Evolutionary conservation across 2,329 filamentous ascomycete genomes (phyloP).

Genomic region (Penicillium sp.): DNA sequence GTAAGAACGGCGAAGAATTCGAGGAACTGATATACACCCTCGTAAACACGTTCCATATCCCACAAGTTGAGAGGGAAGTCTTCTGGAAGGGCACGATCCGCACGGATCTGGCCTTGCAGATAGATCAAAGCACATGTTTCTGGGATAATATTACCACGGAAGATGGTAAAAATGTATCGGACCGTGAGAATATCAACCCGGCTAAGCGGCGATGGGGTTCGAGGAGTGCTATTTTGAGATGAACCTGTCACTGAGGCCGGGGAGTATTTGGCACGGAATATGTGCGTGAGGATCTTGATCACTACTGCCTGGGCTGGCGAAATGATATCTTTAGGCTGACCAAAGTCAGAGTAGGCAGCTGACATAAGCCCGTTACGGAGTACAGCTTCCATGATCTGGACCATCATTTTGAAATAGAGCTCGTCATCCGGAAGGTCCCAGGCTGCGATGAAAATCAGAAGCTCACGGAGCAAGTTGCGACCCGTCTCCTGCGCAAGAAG

Average conservation of each 20-base stretch:
- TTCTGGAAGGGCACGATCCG: slow-evolving; percentile 70
- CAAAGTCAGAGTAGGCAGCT: slow-evolving; percentile 86
- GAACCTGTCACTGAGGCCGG: slow-evolving; percentile 48
- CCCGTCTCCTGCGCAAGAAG: slow-evolving; percentile 87
- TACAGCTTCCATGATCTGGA: slow-evolving; percentile 91
- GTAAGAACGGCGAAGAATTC: slow-evolving; percentile 90
- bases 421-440: slow-evolving; percentile 95
- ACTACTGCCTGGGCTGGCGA: slow-evolving; percentile 93
- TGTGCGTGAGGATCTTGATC: slow-evolving; percentile 84
- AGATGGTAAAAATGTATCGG: slow-evolving; percentile 89
- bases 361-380: slow-evolving; percentile 86
- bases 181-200: slow-evolving; percentile 66
- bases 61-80: slow-evolving; percentile 94
- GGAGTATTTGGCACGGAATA: slow-evolving; percentile 68
- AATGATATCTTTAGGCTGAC: slow-evolving; percentile 93
- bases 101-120: slow-evolving; percentile 84
- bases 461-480: slow-evolving; percentile 81
- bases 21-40: slow-evolving; percentile 89
- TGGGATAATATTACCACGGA: slow-evolving; percentile 87
- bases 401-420: slow-evolving; percentile 93
- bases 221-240: slow-evolving; percentile 53
- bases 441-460: slow-evolving; percentile 93
- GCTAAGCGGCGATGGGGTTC: slow-evolving; percentile 57
- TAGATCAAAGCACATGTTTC: slow-evolving; percentile 95
- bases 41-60: slow-evolving; percentile 97